Evolutionary conservation across 1,139 yeast species (phyloP).

Genomic region (Pichia sp.): DNA sequence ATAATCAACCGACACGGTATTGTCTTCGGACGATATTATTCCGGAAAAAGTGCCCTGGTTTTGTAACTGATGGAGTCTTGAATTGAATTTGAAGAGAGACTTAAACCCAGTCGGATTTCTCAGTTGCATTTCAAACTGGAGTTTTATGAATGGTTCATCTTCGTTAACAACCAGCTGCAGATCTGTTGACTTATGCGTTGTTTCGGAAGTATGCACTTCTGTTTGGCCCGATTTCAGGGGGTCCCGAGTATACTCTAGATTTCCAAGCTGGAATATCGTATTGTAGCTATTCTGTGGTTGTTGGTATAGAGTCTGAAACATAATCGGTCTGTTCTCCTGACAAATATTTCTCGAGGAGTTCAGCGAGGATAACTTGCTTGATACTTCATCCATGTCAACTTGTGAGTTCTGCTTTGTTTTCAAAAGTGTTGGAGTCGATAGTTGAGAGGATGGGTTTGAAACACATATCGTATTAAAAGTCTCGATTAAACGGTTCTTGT

Average conservation of each 20-base stretch:
- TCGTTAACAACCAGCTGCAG: constrained; percentile 27
- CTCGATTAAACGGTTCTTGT: constrained; percentile 21
- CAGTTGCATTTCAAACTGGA: constrained; percentile 24
- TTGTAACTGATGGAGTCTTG: constrained; percentile 11
- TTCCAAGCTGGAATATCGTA: constrained; percentile 24
- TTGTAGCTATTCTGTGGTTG: background rate
- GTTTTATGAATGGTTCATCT: constrained; percentile 25
- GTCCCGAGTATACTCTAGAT: constrained; percentile 21
- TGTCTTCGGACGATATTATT: constrained; percentile 12
- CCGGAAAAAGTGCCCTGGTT: constrained; percentile 9
- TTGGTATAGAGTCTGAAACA: constrained; percentile 7
- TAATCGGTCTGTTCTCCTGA: constrained; percentile 5
- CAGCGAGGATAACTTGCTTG: constrained; percentile 14
- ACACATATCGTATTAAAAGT: constrained; percentile 26
- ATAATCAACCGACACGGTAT: constrained; percentile 19
- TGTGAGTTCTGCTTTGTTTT: background rate
- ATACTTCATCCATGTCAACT: constrained; percentile 18
- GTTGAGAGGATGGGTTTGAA: constrained; percentile 4
- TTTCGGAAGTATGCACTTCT: background rate
- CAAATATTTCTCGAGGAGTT: background rate
- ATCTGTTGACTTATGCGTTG: background rate
- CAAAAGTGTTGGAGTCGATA: constrained; percentile 6
- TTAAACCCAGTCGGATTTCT: background rate
- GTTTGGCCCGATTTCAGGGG: constrained; percentile 19
- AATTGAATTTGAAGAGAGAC: constrained; percentile 12